Percentiles rank a stretch among this genome's conserved stretches.
Evolutionary conservation across 768 basidiomycete genomes (phyloP).

Genomic region (Boletus tylopilopsis): DNA sequence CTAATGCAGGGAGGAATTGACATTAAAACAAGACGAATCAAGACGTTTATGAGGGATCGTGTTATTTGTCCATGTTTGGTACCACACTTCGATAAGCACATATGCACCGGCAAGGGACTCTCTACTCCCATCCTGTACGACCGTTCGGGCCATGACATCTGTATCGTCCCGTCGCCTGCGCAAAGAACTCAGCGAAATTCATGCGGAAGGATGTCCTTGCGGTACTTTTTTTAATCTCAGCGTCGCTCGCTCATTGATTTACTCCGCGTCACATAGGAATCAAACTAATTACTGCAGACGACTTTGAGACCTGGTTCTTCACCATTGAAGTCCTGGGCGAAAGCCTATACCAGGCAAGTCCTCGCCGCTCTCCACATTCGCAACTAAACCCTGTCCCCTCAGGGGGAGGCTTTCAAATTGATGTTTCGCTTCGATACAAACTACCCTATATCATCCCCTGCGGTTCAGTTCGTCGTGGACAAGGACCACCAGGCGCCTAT

Average conservation of each 20-base stretch:
- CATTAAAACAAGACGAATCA: conserved; percentile 25
- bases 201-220: conserved; percentile 61
- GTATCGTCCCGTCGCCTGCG: conserved; percentile 62
- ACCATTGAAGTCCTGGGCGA: conserved; percentile 83
- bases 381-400: conserved; percentile 2
- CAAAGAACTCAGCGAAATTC: conserved; percentile 70
- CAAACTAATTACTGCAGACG: conserved; percentile 66
- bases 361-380: not conserved
- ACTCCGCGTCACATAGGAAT: conserved; percentile 50
- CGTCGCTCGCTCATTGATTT: not conserved
- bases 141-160: conserved; percentile 47
- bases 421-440: conserved; percentile 78
- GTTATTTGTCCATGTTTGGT: conserved; percentile 39
- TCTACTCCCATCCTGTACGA: conserved; percentile 14
- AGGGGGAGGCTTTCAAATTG: conserved; percentile 76
- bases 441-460: conserved; percentile 86
- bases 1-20: conserved; percentile 57
- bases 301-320: conserved; percentile 75
- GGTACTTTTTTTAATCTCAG: conserved; percentile 36
- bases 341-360: conserved; percentile 64
- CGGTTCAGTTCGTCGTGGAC: conserved; percentile 79
- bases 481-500: conserved; percentile 63
- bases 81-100: conserved; percentile 7
- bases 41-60: conserved; percentile 26
- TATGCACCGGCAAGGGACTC: not conserved